Conservation (phyloP, 805 yeast species). For the Ogataea wickerhamii region DNA sequence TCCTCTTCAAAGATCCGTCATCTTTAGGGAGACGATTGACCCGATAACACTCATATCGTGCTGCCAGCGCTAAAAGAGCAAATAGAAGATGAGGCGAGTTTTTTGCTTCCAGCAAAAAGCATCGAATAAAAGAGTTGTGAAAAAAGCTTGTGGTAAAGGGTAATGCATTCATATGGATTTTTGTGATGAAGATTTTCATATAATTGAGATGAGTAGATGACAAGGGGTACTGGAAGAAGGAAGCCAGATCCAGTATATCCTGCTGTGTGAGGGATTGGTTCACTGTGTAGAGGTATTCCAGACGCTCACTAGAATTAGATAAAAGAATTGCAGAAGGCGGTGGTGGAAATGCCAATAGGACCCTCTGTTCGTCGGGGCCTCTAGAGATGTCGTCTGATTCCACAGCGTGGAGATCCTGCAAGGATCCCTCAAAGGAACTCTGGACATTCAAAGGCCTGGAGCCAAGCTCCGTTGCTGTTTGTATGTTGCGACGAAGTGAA, state of each 20-base stretch:
- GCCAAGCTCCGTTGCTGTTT: neutral
- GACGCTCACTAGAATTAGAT: constrained; percentile 14
- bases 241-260: constrained; percentile 27
- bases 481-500: neutral
- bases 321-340: constrained; percentile 16
- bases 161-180: constrained; percentile 32
- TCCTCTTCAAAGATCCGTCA: constrained; percentile 12
- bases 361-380: neutral
- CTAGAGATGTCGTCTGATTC: constrained; percentile 4
- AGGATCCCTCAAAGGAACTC: constrained; percentile 4
- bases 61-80: constrained; percentile 71
- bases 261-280: constrained; percentile 26
- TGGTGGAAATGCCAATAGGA: constrained; percentile 24
- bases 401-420: constrained; percentile 7
- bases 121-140: constrained; percentile 32
- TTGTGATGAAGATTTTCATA: constrained; percentile 32
- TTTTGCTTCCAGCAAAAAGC: constrained; percentile 32
- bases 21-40: constrained; percentile 19
- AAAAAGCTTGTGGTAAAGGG: constrained; percentile 36
- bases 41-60: constrained; percentile 43
- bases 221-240: constrained; percentile 29
- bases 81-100: constrained; percentile 62
- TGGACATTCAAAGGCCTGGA: neutral
- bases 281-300: constrained; percentile 28
- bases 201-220: constrained; percentile 33